Conservation (phyloP, 2,329 filamentous ascomycete genomes). For the Diaporthe vexans region DNA sequence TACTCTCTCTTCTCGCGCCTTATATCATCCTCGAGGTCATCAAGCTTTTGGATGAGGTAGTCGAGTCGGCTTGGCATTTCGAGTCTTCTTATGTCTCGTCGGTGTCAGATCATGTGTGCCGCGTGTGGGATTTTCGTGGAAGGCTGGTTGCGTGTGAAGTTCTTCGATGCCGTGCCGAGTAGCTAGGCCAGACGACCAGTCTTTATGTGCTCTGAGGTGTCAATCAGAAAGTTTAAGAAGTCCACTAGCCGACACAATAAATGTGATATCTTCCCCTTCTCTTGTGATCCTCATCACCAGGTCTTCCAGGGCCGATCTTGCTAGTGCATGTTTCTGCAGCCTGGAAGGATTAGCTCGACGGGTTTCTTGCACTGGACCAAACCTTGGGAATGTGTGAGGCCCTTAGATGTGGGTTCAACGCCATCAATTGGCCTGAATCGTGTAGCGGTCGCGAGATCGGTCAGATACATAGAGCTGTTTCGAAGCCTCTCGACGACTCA, state of each 20-base stretch:
- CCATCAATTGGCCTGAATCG: no score
- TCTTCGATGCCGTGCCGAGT: background rate
- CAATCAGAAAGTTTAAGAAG: accelerated
- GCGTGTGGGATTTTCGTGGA: no score
- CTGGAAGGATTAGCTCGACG: background rate
- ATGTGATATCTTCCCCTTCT: background rate
- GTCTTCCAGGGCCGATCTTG: background rate
- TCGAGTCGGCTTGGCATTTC: background rate
- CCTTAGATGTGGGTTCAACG: background rate
- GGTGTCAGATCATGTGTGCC: background rate
- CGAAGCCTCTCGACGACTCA: background rate
- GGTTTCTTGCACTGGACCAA: background rate
- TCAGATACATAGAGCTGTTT: background rate
- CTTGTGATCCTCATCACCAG: background rate
- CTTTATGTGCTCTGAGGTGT: background rate
- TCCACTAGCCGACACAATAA: background rate
- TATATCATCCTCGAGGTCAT: conserved; percentile 2
- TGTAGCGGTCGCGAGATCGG: background rate
- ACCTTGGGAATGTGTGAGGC: background rate
- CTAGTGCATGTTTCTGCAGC: background rate
- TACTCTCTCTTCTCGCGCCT: conserved; percentile 7
- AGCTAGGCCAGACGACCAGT: no score
- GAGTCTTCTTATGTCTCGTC: background rate
- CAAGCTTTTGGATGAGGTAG: background rate
- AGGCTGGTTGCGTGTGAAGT: background rate